phyloP scores from a whole-genome alignment of 1,139 yeast genomes.

The Debaryomyces nepalensis region DNA sequence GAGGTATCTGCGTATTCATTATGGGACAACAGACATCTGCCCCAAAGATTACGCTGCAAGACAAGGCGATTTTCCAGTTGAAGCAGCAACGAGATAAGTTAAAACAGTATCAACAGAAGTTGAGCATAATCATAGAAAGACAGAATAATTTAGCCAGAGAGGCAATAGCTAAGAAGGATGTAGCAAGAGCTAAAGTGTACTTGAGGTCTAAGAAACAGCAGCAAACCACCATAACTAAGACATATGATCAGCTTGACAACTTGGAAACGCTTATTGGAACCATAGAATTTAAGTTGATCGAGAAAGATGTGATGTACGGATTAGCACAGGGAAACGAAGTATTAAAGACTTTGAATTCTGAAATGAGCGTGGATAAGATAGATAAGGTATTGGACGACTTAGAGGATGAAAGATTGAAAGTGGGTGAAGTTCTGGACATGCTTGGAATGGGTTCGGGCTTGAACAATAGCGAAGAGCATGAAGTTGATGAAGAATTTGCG shows the following conservation, averaged over 20 bases:
- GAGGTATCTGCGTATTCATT: background rate
- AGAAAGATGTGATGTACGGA: slow-evolving; percentile 81
- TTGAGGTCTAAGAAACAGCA: slow-evolving; percentile 83
- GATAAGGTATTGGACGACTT: slow-evolving; percentile 84
- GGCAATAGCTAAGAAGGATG: slow-evolving; percentile 58
- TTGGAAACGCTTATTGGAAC: slow-evolving; percentile 73
- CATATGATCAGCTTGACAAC: slow-evolving; percentile 77
- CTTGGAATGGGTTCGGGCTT: slow-evolving; percentile 48
- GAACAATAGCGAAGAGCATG: slow-evolving; percentile 62
- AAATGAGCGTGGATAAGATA: slow-evolving; percentile 77
- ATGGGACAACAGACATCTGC: slow-evolving; percentile 54
- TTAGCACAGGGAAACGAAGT: slow-evolving; percentile 79
- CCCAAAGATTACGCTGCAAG: slow-evolving; percentile 77
- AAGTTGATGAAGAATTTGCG: slow-evolving; percentile 67
- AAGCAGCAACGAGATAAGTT: slow-evolving; percentile 88
- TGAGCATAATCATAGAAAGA: slow-evolving; percentile 57
- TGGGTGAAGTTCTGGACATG: slow-evolving; percentile 62
- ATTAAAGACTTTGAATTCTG: slow-evolving; percentile 72
- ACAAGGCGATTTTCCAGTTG: slow-evolving; percentile 80
- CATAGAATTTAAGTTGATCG: slow-evolving; percentile 87
- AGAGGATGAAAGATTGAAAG: slow-evolving; percentile 80
- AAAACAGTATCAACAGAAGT: slow-evolving; percentile 70
- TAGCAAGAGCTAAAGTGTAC: slow-evolving; percentile 67
- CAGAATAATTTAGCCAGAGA: slow-evolving; percentile 64
- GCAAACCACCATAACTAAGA: slow-evolving; percentile 64